A percentile compares a stretch with the other conserved stretches of the same genome.
Evolutionary conservation across 495 filamentous ascomycete species (phyloP).

Genomic region (Alectoria sarmentosa): DNA sequence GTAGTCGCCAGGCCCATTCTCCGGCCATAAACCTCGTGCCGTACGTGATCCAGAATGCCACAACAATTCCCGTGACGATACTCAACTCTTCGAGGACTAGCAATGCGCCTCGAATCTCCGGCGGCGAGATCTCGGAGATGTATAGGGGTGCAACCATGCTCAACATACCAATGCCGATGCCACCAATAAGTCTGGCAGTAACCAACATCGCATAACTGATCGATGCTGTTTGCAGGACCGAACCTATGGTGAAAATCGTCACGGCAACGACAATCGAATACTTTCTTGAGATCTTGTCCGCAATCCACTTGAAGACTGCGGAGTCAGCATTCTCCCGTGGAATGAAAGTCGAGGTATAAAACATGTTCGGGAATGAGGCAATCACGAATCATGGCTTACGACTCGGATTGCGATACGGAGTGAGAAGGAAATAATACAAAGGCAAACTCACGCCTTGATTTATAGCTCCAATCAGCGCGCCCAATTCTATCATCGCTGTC

Average conservation of each 20-base stretch:
- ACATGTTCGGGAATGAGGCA: not conserved
- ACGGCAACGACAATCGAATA: constrained; percentile 52
- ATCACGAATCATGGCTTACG: not conserved
- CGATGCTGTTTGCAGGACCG: constrained; percentile 48
- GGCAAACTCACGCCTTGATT: constrained; percentile 39
- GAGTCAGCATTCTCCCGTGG: not conserved
- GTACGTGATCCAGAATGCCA: constrained; percentile 53
- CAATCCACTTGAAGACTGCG: constrained; percentile 35
- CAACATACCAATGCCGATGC: constrained; percentile 53
- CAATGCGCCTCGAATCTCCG: constrained; percentile 46
- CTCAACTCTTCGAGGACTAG: constrained; percentile 50
- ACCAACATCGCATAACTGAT: constrained; percentile 51
- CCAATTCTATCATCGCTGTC: constrained; percentile 55
- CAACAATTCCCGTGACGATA: constrained; percentile 49
- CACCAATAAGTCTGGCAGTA: constrained; percentile 54
- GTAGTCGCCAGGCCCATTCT: constrained; percentile 45
- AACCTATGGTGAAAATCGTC: constrained; percentile 48
- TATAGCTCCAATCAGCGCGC: constrained; percentile 48
- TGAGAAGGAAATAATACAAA: not conserved
- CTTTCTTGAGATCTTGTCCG: constrained; percentile 51
- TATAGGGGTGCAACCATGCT: constrained; percentile 50
- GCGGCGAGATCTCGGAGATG: constrained; percentile 50
- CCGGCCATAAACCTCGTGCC: constrained; percentile 46
- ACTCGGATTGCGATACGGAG: not conserved
- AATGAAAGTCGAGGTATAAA: not conserved